Evolutionary conservation across 2,329 filamentous ascomycete species (phyloP).

Genomic region (Trichoderma semiorbis): DNA sequence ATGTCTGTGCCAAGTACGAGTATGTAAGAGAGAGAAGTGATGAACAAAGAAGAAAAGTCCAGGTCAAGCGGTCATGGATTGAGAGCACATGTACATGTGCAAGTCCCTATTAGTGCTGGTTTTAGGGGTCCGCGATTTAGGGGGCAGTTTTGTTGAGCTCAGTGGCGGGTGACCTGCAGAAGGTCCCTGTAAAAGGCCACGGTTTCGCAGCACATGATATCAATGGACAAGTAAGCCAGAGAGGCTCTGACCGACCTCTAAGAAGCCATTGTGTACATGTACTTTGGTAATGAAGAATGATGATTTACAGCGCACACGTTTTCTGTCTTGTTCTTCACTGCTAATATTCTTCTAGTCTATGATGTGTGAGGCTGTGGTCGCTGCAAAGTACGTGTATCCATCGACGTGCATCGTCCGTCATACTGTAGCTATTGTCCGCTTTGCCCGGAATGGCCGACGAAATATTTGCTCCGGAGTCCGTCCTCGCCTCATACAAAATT

Average conservation of each 20-base stretch:
- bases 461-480: constrained; percentile 1
- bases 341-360: background rate
- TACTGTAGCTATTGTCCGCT: background rate
- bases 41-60: background rate
- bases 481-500: background rate
- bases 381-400: background rate
- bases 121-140: background rate
- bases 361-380: background rate
- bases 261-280: no score
- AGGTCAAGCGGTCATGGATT: background rate
- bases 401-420: background rate
- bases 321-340: background rate
- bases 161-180: constrained; percentile 3
- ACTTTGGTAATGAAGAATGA: background rate
- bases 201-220: background rate
- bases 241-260: no score
- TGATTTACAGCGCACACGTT: background rate
- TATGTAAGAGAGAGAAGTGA: background rate
- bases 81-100: constrained; percentile 5
- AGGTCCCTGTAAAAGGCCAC: background rate
- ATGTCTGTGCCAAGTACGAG: background rate
- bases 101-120: background rate
- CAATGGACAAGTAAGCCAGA: background rate
- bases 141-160: constrained; percentile 9
- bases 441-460: background rate